Evolutionary conservation across 768 basidiomycete species (phyloP), one percentile per base, ranked within the genome.

Genomic region (Tylopilus rubrobrunneus): DNA sequence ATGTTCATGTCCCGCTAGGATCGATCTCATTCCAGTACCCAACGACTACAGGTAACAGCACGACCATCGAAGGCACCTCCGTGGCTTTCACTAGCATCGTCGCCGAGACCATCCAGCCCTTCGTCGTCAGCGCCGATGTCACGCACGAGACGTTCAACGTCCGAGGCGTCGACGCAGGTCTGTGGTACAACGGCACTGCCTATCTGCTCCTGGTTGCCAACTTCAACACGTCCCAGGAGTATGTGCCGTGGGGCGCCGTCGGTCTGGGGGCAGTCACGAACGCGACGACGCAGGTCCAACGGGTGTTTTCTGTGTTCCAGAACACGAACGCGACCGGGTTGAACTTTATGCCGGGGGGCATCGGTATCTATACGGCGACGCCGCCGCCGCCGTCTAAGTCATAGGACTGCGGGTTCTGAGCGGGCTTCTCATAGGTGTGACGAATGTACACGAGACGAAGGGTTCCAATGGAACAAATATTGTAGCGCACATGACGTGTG

Each of bases 1-100:
- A 68, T 34, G 3, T 12, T 31, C 4, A 31, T 7, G 29, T 14
- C 19, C 31, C 5, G 29, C 11, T 34, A 69, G 68, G 69, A 12
- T 62, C 60, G 21, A 66, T 67, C 0, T 71, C 68, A 6, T 69
- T 56, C 53, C 55, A 61, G 48, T 70, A 58, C 27, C 69, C 68
- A 5, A 64, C 63, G 9, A 56, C 59, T 7, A 57, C 62, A 4
- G 60, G 37, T n/a, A 55, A 50, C 21, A 48, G 10, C n/a, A 53
- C 53, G 10, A 69, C 65, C 9, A 67, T 71, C 40, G 66, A 64
- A 36, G 59, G 59, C 0, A 67, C 58, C 1, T 61, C 62, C 1
- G 1, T 5, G 0, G 39, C n/a, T 11, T 6, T 67, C 10, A 66
- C 40, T 0, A 4, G 0, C 6, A 1, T 66, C 48, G 6, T 66